phyloP scores from a whole-genome alignment of 805 yeast genomes.

The Ogataea henricii region DNA sequence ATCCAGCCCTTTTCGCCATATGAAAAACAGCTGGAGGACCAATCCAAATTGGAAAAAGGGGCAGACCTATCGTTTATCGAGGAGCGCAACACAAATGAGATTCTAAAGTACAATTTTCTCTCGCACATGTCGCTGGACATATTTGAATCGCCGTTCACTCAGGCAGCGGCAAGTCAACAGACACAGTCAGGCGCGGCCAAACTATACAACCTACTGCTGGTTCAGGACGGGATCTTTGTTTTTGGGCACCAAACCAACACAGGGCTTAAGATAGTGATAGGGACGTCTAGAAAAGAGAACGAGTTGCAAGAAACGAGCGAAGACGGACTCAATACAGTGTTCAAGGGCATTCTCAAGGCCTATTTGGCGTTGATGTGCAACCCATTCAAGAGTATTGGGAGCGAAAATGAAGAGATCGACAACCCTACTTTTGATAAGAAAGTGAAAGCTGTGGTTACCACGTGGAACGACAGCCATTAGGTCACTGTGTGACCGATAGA shows the following conservation, averaged over 20 bases:
- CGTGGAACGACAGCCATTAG: constrained; percentile 25
- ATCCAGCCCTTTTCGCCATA: constrained; percentile 52
- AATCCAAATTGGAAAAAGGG: constrained; percentile 8
- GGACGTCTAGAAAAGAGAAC: constrained; percentile 42
- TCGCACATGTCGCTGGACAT: constrained; percentile 78
- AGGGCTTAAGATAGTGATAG: constrained; percentile 66
- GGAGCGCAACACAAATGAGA: constrained; percentile 41
- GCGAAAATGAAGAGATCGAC: constrained; percentile 34
- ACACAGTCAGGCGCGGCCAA: constrained; percentile 26
- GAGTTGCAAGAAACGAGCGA: constrained; percentile 20
- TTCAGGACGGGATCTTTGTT: constrained; percentile 66
- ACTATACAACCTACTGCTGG: constrained; percentile 52
- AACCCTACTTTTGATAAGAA: constrained; percentile 32
- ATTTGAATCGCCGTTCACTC: constrained; percentile 50
- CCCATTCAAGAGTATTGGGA: constrained; percentile 52
- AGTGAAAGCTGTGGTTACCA: constrained; percentile 28
- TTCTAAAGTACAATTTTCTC: constrained; percentile 64
- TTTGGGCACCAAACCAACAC: constrained; percentile 71
- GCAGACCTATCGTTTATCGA: constrained; percentile 27
- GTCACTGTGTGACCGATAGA: constrained; percentile 1
- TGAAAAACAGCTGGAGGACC: constrained; percentile 22
- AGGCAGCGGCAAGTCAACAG: constrained; percentile 14
- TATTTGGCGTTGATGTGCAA: constrained; percentile 61
- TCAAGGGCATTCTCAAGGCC: constrained; percentile 50
- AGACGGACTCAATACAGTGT: constrained; percentile 28